Base-by-base conservation (phyloP, 768 basidiomycete genomes). In the Boletus edulis region DNA sequence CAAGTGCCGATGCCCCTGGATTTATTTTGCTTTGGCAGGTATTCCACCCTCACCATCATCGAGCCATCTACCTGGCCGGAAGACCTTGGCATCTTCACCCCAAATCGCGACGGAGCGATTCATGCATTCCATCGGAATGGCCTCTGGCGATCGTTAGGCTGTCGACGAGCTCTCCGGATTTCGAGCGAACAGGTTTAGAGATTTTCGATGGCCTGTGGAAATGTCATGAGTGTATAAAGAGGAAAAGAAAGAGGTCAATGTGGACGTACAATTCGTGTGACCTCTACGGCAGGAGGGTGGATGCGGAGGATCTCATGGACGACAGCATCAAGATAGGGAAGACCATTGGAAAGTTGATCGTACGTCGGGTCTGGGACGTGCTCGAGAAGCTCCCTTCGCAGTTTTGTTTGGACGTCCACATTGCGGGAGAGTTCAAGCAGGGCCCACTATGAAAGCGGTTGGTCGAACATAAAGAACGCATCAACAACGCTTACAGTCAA, bases 291-390 rank as follows among this genome's bases (percentile, higher is more conserved):
- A 2, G 78, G 71, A 7, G 77, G 73, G 46, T 80, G 77, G 3
- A 80, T 35, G 4, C 80, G 70, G 15, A 81, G 69, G 1, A 64
- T 67, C 58, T 81, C 80, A 38, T 75, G 75, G 3, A 75, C 73
- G 7, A 79, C 69, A 0, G 79, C 78, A 57, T 84, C 81, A 6
- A 85, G 78, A 63, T 80, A 83, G 0, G 82, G 82, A 12, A 86
- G 66, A 10, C 51, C 69, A 4, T 76, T 73, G 2, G 69, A 75
- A 1, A 85, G 71, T 55, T 83, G 76, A 29, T 84, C 82, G 67
- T 77, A 83, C 3, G 76, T 78, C 17, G 82, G 81, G 62, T 85
- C 83, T 17, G 59, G 43, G 7, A 61, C 65, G 45, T 78, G 76
- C n/a, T 71, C 65, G 5, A 71, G 55, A 11, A 86, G 72, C 43